Evolutionary conservation across 352 stramenopile genomes (phyloP), one percentile per base, ranked within the genome.

Genomic region (Saprolegnia parasitica): DNA sequence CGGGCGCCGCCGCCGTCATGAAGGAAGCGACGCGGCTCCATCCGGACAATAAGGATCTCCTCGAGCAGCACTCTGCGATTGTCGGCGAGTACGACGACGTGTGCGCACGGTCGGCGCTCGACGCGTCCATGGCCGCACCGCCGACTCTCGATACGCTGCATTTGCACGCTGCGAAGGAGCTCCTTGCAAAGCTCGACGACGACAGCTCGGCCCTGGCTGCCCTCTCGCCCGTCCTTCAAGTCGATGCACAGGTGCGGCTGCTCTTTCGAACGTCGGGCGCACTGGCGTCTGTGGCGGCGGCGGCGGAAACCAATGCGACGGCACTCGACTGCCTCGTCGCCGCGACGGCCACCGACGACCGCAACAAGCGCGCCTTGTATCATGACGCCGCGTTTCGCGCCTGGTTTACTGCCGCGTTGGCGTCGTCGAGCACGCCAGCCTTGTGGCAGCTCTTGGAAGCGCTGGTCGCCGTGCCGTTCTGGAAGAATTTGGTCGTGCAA

Each of bases 1-100:
- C 80, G 9, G 65, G 83, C 56, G 83, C 85, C 5, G 82, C 80
- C 0, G 63, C 74, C 11, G 80, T 90, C 29, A 87, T 91, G 77
- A 68, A 74, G 29, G 78, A 75, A 23, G 85, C 81, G 2, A 54
- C 88, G 26, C 35, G 21, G 2, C 50, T 90, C 1, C 16, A 70
- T 5, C 56, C 72, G n/a, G 71, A 73, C 11, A 93, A 93, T 45
- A 50, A 67, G 23, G 85, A 93, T 45, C 68, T 93, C 11, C 63
- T 81, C 5, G 83, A 91, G 50, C 85, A 93, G 67, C 78, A 89
- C 61, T 87, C 84, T 6, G 78, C 84, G 49, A 81, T 93, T 24
- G 82, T 89, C 54, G 85, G 81, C 0, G 83, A 91, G 64, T 91
- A 83, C 35, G 81, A 91, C 60, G 83, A 93, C 58, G 74, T 74